Evolutionary conservation across 495 filamentous ascomycete species (phyloP).

Genomic region (Melanomma pulvis-pyrius): DNA sequence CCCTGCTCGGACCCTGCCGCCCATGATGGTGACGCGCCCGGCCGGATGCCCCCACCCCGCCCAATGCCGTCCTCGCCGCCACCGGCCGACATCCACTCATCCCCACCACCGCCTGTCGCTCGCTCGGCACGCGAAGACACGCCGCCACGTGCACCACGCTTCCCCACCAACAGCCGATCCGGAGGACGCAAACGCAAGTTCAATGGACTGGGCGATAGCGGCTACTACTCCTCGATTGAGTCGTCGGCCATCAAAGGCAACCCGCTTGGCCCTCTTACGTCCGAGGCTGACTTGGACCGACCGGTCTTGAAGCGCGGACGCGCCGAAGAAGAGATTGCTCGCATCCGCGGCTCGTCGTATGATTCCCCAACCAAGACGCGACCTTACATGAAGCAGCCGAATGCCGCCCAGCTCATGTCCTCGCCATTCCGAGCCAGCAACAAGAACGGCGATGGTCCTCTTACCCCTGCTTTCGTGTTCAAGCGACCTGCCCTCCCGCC

Average conservation of each 20-base stretch:
- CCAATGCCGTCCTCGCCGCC: conserved; percentile 61
- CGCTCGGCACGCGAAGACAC: conserved; percentile 67
- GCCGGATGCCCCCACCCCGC: conserved; percentile 48
- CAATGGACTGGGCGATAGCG: conserved; percentile 81
- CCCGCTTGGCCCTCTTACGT: conserved; percentile 62
- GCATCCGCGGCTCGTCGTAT: conserved; percentile 87
- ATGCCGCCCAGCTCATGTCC: conserved; percentile 51
- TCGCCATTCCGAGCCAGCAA: conserved; percentile 65
- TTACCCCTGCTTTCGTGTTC: conserved; percentile 86
- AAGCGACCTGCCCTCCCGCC: conserved; percentile 80
- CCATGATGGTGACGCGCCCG: conserved; percentile 62
- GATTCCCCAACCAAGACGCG: conserved; percentile 79
- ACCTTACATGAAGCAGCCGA: conserved; percentile 54
- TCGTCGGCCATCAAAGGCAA: conserved; percentile 82
- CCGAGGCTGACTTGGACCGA: conserved; percentile 70
- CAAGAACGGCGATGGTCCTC: conserved; percentile 52
- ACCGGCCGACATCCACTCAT: conserved; percentile 72
- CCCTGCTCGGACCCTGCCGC: conserved; percentile 77
- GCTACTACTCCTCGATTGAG: conserved; percentile 96
- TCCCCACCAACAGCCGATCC: conserved; percentile 57
- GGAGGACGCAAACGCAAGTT: conserved; percentile 73
- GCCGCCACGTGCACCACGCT: conserved; percentile 67
- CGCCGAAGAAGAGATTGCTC: conserved; percentile 93
- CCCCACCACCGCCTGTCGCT: conserved; percentile 71
- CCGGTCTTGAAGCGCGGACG: conserved; percentile 83